Conservation (phyloP, 805 yeast species). For the Candida xiaguanensis region DNA sequence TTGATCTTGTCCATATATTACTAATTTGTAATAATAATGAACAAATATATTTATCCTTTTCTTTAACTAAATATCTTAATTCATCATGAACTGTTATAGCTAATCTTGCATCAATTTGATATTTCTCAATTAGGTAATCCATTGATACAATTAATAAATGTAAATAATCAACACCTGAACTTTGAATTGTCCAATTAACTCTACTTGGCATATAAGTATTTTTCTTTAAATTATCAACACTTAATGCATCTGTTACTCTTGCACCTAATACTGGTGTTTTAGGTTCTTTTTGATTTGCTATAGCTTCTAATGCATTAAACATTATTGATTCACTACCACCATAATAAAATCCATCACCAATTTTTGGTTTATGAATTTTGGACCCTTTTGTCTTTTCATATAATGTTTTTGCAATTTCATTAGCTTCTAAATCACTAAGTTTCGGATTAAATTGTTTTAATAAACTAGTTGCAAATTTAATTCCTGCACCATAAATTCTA, state of each 20-base stretch:
- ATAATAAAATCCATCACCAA: conserved; percentile 45
- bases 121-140: conserved; percentile 72
- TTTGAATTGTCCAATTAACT: conserved; percentile 96
- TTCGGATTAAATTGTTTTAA: conserved; percentile 78
- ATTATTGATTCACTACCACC: conserved; percentile 95
- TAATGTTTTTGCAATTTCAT: conserved; percentile 56
- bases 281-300: conserved; percentile 79
- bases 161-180: conserved; percentile 95
- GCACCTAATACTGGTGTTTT: conserved; percentile 92
- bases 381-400: conserved; percentile 83
- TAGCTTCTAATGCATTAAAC: conserved; percentile 82
- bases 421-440: conserved; percentile 65
- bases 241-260: conserved; percentile 82
- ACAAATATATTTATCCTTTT: conserved; percentile 68
- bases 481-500: conserved; percentile 96
- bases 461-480: conserved; percentile 80
- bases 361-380: conserved; percentile 14
- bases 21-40: conserved; percentile 85
- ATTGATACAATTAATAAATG: conserved; percentile 82
- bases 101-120: conserved; percentile 69
- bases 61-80: conserved; percentile 72
- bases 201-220: conserved; percentile 80
- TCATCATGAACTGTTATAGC: conserved; percentile 94
- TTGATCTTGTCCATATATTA: conserved; percentile 93
- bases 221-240: conserved; percentile 57